These are phyloP conservation scores for Osmanthus fragrans DNA, from an alignment of 257 asterid species.

Conservation along the genomic window DNA sequence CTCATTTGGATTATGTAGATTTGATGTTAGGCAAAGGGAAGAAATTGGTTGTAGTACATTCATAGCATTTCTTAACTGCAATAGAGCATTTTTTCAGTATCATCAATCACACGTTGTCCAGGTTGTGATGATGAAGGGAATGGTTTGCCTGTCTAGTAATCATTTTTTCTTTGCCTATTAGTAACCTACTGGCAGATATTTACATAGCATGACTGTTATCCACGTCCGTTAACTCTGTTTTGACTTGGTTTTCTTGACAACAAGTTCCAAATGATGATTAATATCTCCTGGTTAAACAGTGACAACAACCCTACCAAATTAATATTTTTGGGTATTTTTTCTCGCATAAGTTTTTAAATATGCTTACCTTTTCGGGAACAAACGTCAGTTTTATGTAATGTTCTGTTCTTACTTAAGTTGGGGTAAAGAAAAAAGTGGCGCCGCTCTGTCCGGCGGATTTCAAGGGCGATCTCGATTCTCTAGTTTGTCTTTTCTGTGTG, in stretches of 20 bases:
- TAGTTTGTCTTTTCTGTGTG: not conserved
- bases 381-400: not conserved
- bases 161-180: not conserved
- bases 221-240: not conserved
- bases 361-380: not conserved
- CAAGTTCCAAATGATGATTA: not conserved
- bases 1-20: not conserved
- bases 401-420: not conserved
- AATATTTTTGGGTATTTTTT: not conserved
- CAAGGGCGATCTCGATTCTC: not conserved
- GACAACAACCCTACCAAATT: not conserved
- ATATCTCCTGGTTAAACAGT: not conserved
- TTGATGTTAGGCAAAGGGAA: not conserved
- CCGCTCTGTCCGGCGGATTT: not conserved
- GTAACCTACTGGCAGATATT: not conserved
- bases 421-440: not conserved
- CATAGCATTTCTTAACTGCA: not conserved
- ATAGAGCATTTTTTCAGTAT: not conserved
- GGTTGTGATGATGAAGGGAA: not conserved
- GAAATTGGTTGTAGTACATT: not conserved
- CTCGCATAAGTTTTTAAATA: not conserved
- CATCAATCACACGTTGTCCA: too few species aligned
- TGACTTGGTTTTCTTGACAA: slow-evolving; percentile 14
- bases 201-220: not conserved
- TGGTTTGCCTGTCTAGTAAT: not conserved